Conservation (phyloP, 108 stramenopile species). For the Nitzschia putrida region DNA sequence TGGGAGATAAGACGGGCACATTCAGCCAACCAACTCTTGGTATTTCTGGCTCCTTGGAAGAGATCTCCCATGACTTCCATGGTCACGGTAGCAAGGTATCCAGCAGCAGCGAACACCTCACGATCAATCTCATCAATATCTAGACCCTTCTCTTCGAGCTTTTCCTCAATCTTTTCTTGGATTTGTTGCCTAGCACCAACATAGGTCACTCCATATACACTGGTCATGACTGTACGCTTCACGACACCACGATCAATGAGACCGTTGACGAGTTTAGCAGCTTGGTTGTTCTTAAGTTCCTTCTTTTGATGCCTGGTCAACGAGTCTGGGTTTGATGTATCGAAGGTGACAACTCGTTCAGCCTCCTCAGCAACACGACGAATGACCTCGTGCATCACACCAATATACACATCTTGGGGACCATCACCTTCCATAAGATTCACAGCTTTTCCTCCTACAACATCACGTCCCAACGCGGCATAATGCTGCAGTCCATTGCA, state of each 20-base stretch:
- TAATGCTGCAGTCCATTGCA: constrained; percentile 99
- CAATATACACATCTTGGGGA: constrained; percentile 97
- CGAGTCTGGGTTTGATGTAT: constrained; percentile 52
- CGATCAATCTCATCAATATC: constrained; percentile 84
- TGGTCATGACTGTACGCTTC: constrained; percentile 99
- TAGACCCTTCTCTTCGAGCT: constrained; percentile 72
- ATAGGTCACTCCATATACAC: constrained; percentile 99
- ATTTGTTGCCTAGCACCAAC: constrained; percentile 98
- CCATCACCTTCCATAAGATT: constrained; percentile 88
- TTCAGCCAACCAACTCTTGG: constrained; percentile 96
- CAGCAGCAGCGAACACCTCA: constrained; percentile 81
- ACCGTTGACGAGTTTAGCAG: constrained; percentile 85
- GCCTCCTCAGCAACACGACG: constrained; percentile 79
- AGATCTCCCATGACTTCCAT: constrained; percentile 95
- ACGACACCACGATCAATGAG: constrained; percentile 95
- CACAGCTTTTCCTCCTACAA: constrained; percentile 93
- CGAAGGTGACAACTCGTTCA: constrained; percentile 55
- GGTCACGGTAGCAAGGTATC: constrained; percentile 89
- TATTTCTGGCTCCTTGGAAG: constrained; percentile 90
- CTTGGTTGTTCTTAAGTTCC: constrained; percentile 52
- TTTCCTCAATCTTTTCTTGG: constrained; percentile 84
- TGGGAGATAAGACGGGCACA: constrained; percentile 85
- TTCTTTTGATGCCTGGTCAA: constrained; percentile 60
- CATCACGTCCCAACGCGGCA: constrained; percentile 97
- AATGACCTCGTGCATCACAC: constrained; percentile 92